Base-by-base conservation (phyloP, 2,329 filamentous ascomycete genomes). In the Herpotrichia juniperi region DNA sequence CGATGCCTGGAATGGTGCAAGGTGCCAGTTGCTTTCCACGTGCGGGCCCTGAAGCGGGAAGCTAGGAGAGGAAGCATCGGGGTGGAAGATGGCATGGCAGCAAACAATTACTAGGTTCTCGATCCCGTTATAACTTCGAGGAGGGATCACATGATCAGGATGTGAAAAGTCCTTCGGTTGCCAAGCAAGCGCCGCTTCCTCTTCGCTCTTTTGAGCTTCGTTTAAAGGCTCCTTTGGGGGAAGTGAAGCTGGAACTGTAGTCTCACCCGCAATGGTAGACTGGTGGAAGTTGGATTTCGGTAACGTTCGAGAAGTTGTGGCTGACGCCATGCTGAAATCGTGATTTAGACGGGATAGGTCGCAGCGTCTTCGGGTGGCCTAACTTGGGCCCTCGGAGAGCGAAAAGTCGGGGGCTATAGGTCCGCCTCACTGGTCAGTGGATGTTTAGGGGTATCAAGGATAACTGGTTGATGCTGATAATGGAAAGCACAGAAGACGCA, bases 51-150 rank as follows among this genome's bases (percentile, higher is more conserved):
- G 48, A 6, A 69, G 54, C 2, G 66, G 61, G 28, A 74, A 68
- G 45, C 62, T 54, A 3, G 64, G 40, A 19, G 53, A 53, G 3
- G 61, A 57, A 8, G 60, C 61, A 51, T 69, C 63, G 10, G 71
- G 69, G 14, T 68, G 57, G 80, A 89, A 96, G 51, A 93, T 90
- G 24, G 86, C 89, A 74, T 96, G 91, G 70, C 91, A 93, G 77
- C 91, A 94, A 45, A 96, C 88, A 42, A 96, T 76, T 46, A 96
- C 84, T 10, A 96, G 81, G 58, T 90, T 65, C 12, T 71, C 66
- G 16, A 65, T 56, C 3, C 57, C 57, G 12, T 49, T 50, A 52
- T 70, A 71, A 37, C 55, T 68, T 24, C 49, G 59, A 7, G 57
- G 56, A 10, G 66, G 65, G 17, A 66, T 60, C 17, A 61, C 63